These are phyloP conservation scores for Amanita pseudoporphyria DNA, from an alignment of 768 basidiomycete species.

Conservation along the genomic window DNA sequence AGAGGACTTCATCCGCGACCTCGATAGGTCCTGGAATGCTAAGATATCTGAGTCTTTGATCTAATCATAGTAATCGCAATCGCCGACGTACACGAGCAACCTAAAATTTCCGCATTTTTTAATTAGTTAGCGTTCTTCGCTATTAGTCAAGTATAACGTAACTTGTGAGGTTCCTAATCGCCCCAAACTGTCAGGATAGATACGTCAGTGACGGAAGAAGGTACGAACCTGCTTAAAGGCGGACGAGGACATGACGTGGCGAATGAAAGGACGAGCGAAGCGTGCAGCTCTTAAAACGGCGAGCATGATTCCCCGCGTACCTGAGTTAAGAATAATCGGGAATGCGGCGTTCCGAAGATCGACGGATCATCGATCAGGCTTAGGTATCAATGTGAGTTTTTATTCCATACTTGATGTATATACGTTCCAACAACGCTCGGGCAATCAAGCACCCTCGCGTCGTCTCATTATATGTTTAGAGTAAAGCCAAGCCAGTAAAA, in stretches of 20 bases:
- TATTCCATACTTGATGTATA: neutral
- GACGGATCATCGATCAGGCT: slow-evolving; percentile 13
- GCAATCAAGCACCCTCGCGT: neutral
- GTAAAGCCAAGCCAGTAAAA: slow-evolving; percentile 30
- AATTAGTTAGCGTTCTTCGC: neutral
- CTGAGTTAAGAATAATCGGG: neutral
- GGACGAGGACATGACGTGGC: slow-evolving; percentile 12
- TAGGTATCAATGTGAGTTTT: slow-evolving; percentile 24
- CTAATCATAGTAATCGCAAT: neutral
- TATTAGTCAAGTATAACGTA: slow-evolving; percentile 9
- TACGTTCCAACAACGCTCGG: neutral
- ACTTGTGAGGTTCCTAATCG: slow-evolving; percentile 28
- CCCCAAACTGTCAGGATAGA: neutral
- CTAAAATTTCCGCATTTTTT: slow-evolving; percentile 18
- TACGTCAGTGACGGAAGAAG: neutral
- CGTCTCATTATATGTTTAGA: too few species aligned
- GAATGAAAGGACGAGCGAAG: slow-evolving; percentile 7
- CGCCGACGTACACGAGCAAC: slow-evolving; percentile 37
- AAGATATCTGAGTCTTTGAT: slow-evolving; percentile 9
- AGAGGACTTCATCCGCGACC: slow-evolving; percentile 32
- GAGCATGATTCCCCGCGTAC: neutral
- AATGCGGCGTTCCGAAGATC: neutral
- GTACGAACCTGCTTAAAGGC: slow-evolving; percentile 12
- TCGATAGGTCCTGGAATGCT: slow-evolving; percentile 62
- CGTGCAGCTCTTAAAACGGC: neutral